A percentile compares a stretch with the other conserved stretches of the same genome.
Evolutionary conservation across 371 early-diverging fungal species (phyloP).

Genomic region (Saksenaea oblongispora): DNA sequence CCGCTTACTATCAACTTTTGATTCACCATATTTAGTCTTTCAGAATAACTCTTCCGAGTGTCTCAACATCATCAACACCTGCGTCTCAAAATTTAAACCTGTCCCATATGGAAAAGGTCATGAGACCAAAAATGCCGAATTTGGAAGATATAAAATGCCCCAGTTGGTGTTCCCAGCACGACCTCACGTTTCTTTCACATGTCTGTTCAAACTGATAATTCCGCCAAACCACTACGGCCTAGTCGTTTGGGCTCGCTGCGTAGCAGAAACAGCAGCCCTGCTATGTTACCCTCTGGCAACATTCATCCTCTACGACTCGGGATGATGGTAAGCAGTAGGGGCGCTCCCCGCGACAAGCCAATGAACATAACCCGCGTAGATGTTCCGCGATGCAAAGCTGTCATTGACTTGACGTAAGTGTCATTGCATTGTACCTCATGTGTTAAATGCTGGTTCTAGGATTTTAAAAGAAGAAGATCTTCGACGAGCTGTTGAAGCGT

Average conservation of each 20-base stretch:
- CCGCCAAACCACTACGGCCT: background rate
- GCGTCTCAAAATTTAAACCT: too few relatives aligned
- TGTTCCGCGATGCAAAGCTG: slow-evolving; percentile 26
- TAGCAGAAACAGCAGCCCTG: background rate
- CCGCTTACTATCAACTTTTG: too few relatives aligned
- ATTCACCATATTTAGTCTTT: too few relatives aligned
- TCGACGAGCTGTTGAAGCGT: slow-evolving; percentile 13
- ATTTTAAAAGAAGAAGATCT: slow-evolving; percentile 33
- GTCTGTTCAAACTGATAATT: background rate
- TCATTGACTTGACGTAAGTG: slow-evolving; percentile 35
- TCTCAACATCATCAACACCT: too few relatives aligned
- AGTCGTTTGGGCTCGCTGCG: background rate
- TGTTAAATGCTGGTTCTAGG: slow-evolving; percentile 8
- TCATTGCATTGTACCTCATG: background rate
- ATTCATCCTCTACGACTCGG: background rate
- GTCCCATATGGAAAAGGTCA: too few relatives aligned
- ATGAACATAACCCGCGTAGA: slow-evolving; percentile 4
- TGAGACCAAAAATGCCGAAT: background rate
- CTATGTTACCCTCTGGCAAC: background rate
- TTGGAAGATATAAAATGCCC: background rate
- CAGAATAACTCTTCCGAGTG: too few relatives aligned
- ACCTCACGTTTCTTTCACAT: slow-evolving; percentile 13
- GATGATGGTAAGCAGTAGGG: slow-evolving; percentile 15
- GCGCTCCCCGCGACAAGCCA: slow-evolving; percentile 7
- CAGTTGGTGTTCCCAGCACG: background rate